These are phyloP conservation scores for Leucoagaricus sp. DNA, from an alignment of 1,284 basidiomycete genomes.

Conservation along the genomic window DNA sequence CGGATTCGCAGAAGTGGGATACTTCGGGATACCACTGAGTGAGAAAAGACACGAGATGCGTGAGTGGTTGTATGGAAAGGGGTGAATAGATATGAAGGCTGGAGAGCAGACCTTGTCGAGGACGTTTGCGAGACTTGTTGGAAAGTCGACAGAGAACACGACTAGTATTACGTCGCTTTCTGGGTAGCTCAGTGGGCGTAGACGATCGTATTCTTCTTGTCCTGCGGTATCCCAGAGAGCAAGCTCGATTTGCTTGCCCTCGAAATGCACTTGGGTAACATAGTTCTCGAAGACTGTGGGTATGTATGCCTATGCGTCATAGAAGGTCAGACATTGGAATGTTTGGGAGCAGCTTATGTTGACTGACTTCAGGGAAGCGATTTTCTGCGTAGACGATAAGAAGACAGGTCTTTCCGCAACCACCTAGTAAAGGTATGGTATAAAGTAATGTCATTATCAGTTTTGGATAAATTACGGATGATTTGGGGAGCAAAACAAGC, in stretches of 20 bases:
- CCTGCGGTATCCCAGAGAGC: conserved; percentile 99
- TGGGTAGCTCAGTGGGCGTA: conserved; percentile 93
- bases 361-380: conserved; percentile 91
- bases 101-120: conserved; percentile 81
- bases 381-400: conserved; percentile 97
- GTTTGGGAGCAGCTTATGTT: conserved; percentile 4
- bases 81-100: conserved; percentile 7
- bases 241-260: conserved; percentile 90
- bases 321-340: neutral
- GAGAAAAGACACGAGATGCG: conserved; percentile 3
- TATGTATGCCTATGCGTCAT: conserved; percentile 79
- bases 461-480: neutral
- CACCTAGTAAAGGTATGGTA: conserved; percentile 44
- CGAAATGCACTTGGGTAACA: conserved; percentile 87
- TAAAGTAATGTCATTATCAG: conserved; percentile 16
- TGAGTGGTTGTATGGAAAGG: neutral
- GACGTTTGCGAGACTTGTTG: conserved; percentile 92
- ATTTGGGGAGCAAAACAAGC: neutral
- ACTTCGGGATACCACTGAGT: conserved; percentile 96
- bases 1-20: conserved; percentile 94
- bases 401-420: conserved; percentile 88
- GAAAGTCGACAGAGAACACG: conserved; percentile 96
- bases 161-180: conserved; percentile 97
- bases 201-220: conserved; percentile 96
- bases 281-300: conserved; percentile 99